Conservation (phyloP, 306 rosid species). For the Datisca glomerata region DNA sequence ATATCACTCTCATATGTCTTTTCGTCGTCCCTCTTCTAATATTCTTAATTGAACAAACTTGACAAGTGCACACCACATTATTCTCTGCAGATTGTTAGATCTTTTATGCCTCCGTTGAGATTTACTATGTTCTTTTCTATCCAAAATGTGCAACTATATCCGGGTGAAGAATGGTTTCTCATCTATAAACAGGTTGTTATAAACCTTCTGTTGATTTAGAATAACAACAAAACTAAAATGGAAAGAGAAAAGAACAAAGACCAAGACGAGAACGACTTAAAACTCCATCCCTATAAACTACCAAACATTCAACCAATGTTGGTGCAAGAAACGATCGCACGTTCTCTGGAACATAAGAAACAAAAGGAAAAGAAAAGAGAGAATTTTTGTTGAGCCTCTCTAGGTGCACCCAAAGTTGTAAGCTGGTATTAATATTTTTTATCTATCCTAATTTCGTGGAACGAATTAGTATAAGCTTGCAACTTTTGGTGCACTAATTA, state of each 20-base stretch:
- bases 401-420: too few relatives aligned
- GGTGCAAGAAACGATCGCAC: too few relatives aligned
- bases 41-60: conserved; percentile 48
- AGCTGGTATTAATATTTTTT: not conserved
- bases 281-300: not conserved
- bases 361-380: too few relatives aligned
- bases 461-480: not conserved
- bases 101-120: conserved; percentile 20
- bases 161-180: conserved; percentile 73
- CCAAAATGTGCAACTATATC: conserved; percentile 49
- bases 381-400: too few relatives aligned
- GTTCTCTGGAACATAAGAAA: too few relatives aligned
- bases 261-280: not conserved
- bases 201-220: not conserved
- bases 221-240: not conserved
- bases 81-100: conserved; percentile 28
- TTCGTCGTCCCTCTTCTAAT: conserved; percentile 48
- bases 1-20: conserved; percentile 44
- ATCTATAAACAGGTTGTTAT: conserved; percentile 27
- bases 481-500: too few relatives aligned
- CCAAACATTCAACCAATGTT: not conserved
- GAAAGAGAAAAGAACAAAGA: not conserved
- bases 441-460: too few relatives aligned
- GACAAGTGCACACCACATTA: conserved; percentile 50
- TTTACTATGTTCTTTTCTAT: conserved; percentile 45